A percentile compares a stretch with the other conserved stretches of the same genome.
Conservation (phyloP, 805 yeast species). For the Schizosaccharomyces osmophilus region DNA sequence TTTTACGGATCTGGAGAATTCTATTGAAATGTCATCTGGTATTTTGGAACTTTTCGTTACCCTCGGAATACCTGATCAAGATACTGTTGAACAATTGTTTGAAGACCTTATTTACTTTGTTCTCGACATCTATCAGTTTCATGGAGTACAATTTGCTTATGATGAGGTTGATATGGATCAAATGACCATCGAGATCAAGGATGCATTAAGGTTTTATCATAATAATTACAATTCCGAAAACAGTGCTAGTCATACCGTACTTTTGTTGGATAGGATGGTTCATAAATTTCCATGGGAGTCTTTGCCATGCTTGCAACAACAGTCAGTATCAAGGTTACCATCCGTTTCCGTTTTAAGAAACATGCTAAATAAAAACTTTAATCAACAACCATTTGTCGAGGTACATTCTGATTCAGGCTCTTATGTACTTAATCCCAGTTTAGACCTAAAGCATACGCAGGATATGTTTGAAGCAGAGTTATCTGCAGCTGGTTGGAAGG, state of each 20-base stretch:
- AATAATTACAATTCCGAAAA: constrained; percentile 3
- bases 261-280: constrained; percentile 44
- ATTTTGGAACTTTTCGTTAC: constrained; percentile 28
- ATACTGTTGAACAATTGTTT: constrained; percentile 17
- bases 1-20: background rate
- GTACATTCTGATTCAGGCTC: constrained; percentile 19
- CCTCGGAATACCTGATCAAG: constrained; percentile 17
- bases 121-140: constrained; percentile 33
- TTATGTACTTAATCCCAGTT: constrained; percentile 59
- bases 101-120: constrained; percentile 43
- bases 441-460: constrained; percentile 51
- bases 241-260: constrained; percentile 29
- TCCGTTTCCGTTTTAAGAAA: constrained; percentile 26
- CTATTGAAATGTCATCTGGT: constrained; percentile 19
- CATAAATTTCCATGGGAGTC: constrained; percentile 82
- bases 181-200: constrained; percentile 28
- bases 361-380: background rate
- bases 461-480: constrained; percentile 20
- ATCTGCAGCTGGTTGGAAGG: background rate
- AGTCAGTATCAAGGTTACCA: constrained; percentile 54
- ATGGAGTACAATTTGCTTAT: constrained; percentile 39
- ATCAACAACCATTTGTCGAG: constrained; percentile 7
- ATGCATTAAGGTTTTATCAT: constrained; percentile 10
- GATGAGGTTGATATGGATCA: constrained; percentile 38
- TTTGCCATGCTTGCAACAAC: constrained; percentile 26